Evolutionary conservation across 225 moss, liverwort and hornwort species (phyloP).

Genomic region (Rhytidiadelphus loreus): DNA sequence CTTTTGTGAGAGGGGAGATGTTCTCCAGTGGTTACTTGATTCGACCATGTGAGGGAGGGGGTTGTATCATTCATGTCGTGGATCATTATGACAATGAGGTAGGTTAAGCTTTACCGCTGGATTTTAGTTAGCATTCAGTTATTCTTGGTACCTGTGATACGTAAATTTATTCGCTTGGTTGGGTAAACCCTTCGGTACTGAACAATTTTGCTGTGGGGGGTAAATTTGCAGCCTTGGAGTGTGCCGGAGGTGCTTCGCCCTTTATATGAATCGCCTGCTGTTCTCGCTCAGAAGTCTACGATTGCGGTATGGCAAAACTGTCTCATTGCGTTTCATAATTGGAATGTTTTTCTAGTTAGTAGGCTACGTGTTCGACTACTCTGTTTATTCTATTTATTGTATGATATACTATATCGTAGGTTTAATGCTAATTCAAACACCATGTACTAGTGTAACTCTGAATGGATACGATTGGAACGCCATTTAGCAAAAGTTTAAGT

Average conservation of each 20-base stretch:
- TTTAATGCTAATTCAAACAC: background rate
- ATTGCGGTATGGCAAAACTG: slow-evolving; percentile 38
- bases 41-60: slow-evolving; percentile 95
- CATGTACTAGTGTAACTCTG: background rate
- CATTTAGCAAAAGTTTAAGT: background rate
- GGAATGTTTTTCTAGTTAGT: background rate
- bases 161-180: too few species aligned
- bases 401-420: background rate
- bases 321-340: background rate
- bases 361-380: background rate
- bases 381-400: background rate
- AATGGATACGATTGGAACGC: background rate
- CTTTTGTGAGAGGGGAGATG: slow-evolving; percentile 92
- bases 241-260: slow-evolving; percentile 96
- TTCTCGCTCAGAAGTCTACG: slow-evolving; percentile 87
- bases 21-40: slow-evolving; percentile 91
- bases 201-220: background rate
- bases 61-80: slow-evolving; percentile 86
- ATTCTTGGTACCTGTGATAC: background rate
- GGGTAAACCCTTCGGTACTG: background rate
- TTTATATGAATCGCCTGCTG: slow-evolving; percentile 86
- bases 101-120: background rate
- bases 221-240: slow-evolving; percentile 68
- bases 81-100: slow-evolving; percentile 97
- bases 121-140: background rate